A percentile compares a stretch with the other conserved stretches of the same genome.
Evolutionary conservation across 352 stramenopile species (phyloP).

Genomic region (Phytophthora sansomeana): DNA sequence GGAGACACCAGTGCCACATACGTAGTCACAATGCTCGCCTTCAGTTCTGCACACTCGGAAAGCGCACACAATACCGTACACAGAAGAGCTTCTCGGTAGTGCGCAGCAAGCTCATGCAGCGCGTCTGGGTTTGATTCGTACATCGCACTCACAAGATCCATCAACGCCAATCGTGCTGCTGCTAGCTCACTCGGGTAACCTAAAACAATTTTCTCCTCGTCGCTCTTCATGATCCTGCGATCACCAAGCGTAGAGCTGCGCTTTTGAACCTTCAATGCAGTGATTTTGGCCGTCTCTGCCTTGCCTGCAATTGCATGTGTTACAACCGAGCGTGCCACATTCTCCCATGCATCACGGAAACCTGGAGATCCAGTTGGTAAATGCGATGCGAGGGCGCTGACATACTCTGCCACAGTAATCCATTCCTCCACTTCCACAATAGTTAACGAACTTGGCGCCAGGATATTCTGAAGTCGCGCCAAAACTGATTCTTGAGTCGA

Average conservation of each 20-base stretch:
- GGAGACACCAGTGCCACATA: slow-evolving; percentile 60
- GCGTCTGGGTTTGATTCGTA: slow-evolving; percentile 45
- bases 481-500: slow-evolving; percentile 41
- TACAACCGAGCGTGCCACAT: slow-evolving; percentile 54
- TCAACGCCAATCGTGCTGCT: slow-evolving; percentile 48
- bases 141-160: slow-evolving; percentile 58
- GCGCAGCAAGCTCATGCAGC: slow-evolving; percentile 57
- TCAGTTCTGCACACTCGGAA: slow-evolving; percentile 60
- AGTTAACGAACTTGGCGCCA: slow-evolving; percentile 39
- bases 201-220: slow-evolving; percentile 55
- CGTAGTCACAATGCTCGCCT: slow-evolving; percentile 57
- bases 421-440: slow-evolving; percentile 54
- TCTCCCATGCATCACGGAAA: slow-evolving; percentile 66
- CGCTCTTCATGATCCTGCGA: slow-evolving; percentile 27
- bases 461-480: slow-evolving; percentile 37
- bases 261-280: slow-evolving; percentile 61
- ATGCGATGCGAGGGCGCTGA: slow-evolving; percentile 38
- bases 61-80: slow-evolving; percentile 62
- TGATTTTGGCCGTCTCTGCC: slow-evolving; percentile 57
- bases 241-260: slow-evolving; percentile 44
- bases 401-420: slow-evolving; percentile 49
- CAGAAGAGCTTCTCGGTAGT: slow-evolving; percentile 74
- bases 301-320: slow-evolving; percentile 71
- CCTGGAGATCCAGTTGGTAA: slow-evolving; percentile 26
- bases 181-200: slow-evolving; percentile 53